Evolutionary conservation across 2,329 filamentous ascomycete genomes (phyloP), one percentile per base, ranked within the genome.

Genomic region (Cordyceps farinosa): DNA sequence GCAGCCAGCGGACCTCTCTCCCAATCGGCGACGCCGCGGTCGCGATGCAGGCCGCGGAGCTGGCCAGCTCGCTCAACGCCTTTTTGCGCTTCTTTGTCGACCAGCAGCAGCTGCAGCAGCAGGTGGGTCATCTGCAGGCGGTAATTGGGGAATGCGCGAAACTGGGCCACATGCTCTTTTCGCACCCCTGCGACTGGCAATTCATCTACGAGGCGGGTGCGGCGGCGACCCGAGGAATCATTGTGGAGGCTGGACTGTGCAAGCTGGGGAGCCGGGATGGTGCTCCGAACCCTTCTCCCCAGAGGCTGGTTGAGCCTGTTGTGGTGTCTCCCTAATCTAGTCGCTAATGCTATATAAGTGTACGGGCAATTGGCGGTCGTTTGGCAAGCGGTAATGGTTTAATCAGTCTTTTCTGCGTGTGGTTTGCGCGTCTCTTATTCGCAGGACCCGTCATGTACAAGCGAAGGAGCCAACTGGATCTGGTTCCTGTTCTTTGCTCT

Each of bases 101-200:
- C 27, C 69, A 73, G 42, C 65, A 68, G 9, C 67, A 67, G 3
- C 66, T 65, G 38, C 70, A 70, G 42, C 70, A 75, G 51, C 77
- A 79, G 66, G 69, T 71, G 58, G 71, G 68, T 13, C 75, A 79
- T 50, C 70, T 81, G 3, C 70, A 76, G 51, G 74, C 72, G 13
- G 71, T 80, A 13, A 74, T 79, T 22, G 64, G 73, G 3, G 77
- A 79, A 66, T 77, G 74, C 44, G 69, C 76, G 22, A 76, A 72
- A 56, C 69, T 80, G 32, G 79, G 79, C 11, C 78, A 79, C 63
- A 59, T 76, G 22, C 58, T 81, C 7, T 69, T 80, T 38, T 80
- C 78, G 5, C 78, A 81, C 57, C 77, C 77, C 0, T 70, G 70
- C 8, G 77, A 79, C 40, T 79, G 74, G 70, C 62, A 65, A 1